phyloP scores from a whole-genome alignment of 805 yeast species.

The Candida boidinii region DNA sequence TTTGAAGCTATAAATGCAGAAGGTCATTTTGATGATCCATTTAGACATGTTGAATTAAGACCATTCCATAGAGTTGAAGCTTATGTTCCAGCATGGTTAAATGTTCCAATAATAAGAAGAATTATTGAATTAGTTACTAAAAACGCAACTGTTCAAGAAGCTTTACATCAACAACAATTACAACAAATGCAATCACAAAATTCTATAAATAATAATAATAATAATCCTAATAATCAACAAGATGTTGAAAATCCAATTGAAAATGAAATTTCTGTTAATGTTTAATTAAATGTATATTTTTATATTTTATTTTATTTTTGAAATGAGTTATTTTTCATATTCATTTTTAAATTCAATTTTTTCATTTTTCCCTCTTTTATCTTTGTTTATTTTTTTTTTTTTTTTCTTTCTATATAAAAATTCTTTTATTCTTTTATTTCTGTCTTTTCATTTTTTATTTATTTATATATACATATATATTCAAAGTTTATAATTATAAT shows the following conservation, averaged over 20 bases:
- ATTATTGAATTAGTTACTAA: slow-evolving; percentile 82
- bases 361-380: not conserved
- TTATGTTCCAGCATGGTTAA: slow-evolving; percentile 91
- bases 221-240: not conserved
- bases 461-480: too few relatives aligned
- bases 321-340: not conserved
- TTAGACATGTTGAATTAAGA: slow-evolving; percentile 62
- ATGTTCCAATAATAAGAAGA: slow-evolving; percentile 80
- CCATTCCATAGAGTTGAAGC: slow-evolving; percentile 80
- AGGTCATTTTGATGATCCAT: slow-evolving; percentile 79
- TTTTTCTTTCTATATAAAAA: slow-evolving; percentile 1
- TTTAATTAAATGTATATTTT: too few relatives aligned
- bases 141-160: slow-evolving; percentile 66
- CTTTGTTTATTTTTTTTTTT: not conserved
- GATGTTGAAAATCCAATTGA: not conserved
- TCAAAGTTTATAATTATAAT: too few relatives aligned
- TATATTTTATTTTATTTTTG: not conserved
- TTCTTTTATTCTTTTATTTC: too few relatives aligned
- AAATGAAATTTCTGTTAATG: not conserved
- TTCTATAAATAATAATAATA: not conserved
- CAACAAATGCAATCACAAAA: not conserved
- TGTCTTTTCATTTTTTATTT: too few relatives aligned
- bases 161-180: slow-evolving; percentile 9
- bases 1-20: slow-evolving; percentile 62
- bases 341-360: not conserved